A percentile compares a stretch with the other conserved stretches of the same genome.
Conservation (phyloP, 192 early-diverging fungal species). For the Martensiomyces pterosporus region DNA sequence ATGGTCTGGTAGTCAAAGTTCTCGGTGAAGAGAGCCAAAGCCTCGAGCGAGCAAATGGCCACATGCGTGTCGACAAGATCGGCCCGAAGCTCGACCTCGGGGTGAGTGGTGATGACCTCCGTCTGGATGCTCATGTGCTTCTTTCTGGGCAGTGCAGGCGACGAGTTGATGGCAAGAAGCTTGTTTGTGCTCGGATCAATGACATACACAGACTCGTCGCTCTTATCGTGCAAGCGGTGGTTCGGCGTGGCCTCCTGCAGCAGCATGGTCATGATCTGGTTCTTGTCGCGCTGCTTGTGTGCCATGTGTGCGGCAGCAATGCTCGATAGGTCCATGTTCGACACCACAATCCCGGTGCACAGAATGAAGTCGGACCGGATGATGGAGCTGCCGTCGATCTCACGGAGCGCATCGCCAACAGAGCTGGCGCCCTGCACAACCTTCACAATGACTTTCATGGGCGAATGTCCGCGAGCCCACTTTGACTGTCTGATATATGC, state of each 20-base stretch:
- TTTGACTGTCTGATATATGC: conserved; percentile 82
- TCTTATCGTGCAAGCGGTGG: conserved; percentile 62
- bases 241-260: conserved; percentile 65
- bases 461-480: conserved; percentile 63
- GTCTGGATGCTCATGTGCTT: conserved; percentile 45
- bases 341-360: conserved; percentile 82
- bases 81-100: conserved; percentile 76
- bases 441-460: conserved; percentile 69
- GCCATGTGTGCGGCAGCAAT: conserved; percentile 77
- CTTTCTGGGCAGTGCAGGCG: conserved; percentile 34
- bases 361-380: conserved; percentile 89
- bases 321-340: conserved; percentile 78
- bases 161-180: conserved; percentile 78
- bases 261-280: conserved; percentile 93
- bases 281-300: conserved; percentile 68
- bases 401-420: conserved; percentile 89
- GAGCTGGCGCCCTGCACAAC: conserved; percentile 69
- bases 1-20: conserved; percentile 98
- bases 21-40: conserved; percentile 88
- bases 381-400: conserved; percentile 76
- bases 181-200: conserved; percentile 69
- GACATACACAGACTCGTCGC: conserved; percentile 69
- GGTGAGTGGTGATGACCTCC: conserved; percentile 33
- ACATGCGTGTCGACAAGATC: conserved; percentile 92
- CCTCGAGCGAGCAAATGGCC: conserved; percentile 90